phyloP scores from a whole-genome alignment of 306 rosid genomes.

The Calophaca sinica region DNA sequence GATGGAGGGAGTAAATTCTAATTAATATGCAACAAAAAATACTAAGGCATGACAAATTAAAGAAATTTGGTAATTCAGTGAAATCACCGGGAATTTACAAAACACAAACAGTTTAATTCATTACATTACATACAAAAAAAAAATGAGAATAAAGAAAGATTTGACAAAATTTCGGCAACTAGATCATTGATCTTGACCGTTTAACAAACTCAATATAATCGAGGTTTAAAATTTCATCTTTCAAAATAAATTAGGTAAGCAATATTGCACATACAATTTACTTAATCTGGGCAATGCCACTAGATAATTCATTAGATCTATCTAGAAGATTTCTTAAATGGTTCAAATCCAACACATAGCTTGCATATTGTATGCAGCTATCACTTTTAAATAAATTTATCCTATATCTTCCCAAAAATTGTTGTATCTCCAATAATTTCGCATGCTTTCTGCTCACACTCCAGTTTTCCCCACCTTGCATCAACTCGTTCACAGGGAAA shows the following conservation, averaged over 20 bases:
- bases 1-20: too few relatives aligned
- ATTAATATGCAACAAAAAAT: too few relatives aligned
- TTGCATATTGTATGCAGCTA: not conserved
- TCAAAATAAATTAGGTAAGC: constrained; percentile 18
- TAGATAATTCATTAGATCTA: not conserved
- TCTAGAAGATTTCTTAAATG: not conserved
- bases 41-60: too few relatives aligned
- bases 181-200: not conserved
- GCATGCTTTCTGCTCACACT: constrained; percentile 77
- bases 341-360: constrained; percentile 5
- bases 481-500: constrained; percentile 87
- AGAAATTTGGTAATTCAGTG: too few relatives aligned
- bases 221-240: not conserved
- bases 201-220: too few relatives aligned
- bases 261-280: not conserved
- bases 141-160: not conserved
- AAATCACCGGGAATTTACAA: too few relatives aligned
- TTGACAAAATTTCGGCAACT: constrained; percentile 23
- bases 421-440: constrained; percentile 66
- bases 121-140: too few relatives aligned
- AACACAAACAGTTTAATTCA: too few relatives aligned
- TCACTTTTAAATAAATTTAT: not conserved
- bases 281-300: not conserved
- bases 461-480: constrained; percentile 97
- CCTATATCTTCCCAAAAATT: constrained; percentile 49